A percentile compares a stretch with the other conserved stretches of the same genome.
Conservation (phyloP, 2,329 filamentous ascomycete species). For the Cadophora malorum region DNA sequence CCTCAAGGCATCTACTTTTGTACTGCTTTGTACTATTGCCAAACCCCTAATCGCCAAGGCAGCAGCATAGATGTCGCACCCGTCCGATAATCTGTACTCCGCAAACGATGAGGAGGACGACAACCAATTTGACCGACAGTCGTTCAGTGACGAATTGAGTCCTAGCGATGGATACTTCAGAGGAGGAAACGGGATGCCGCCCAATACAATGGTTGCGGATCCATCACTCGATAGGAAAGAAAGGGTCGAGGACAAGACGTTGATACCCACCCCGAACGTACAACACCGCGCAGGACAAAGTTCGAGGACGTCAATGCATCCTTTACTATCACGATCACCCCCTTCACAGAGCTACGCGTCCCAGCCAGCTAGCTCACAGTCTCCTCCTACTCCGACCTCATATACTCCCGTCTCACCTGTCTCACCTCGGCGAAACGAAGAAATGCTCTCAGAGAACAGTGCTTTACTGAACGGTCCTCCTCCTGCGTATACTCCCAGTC, state of each 20-base stretch:
- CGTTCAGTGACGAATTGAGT: constrained; percentile 41
- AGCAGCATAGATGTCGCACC: constrained; percentile 26
- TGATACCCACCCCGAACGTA: constrained; percentile 34
- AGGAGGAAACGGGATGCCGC: constrained; percentile 28
- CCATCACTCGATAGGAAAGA: constrained; percentile 34
- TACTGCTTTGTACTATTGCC: constrained; percentile 8
- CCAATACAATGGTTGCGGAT: constrained; percentile 37
- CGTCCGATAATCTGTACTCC: constrained; percentile 39
- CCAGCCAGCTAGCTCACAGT: constrained; percentile 19
- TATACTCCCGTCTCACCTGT: constrained; percentile 29
- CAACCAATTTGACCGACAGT: constrained; percentile 36
- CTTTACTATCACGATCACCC: constrained; percentile 30
- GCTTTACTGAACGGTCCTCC: constrained; percentile 37
- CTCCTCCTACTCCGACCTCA: constrained; percentile 16
- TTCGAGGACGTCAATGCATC: constrained; percentile 31
- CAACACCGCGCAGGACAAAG: constrained; percentile 28
- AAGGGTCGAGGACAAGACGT: constrained; percentile 37
- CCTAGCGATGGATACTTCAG: constrained; percentile 44
- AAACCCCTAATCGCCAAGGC: constrained; percentile 28
- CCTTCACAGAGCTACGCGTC: constrained; percentile 38
- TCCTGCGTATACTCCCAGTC: constrained; percentile 40
- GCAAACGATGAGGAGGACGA: constrained; percentile 23
- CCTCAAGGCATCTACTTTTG: constrained; percentile 29
- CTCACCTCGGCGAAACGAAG: constrained; percentile 29
- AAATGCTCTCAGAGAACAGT: constrained; percentile 27